Base-by-base conservation (phyloP, 2,329 filamentous ascomycete genomes). In the Tolypocladium tropicale region DNA sequence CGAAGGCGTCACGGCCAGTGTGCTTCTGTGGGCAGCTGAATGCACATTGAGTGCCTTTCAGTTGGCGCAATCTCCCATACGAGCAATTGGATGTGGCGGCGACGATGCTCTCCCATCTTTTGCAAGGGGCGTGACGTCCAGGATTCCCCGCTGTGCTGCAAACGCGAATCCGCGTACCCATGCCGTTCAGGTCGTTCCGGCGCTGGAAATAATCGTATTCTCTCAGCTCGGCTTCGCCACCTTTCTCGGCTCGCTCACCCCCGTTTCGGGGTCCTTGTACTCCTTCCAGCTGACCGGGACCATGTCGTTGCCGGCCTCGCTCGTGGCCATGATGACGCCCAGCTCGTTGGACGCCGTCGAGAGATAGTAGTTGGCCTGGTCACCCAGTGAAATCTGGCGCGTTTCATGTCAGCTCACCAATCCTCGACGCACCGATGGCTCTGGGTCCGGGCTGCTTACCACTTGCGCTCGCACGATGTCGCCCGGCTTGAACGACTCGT, bases 331-430 rank as follows among this genome's bases (percentile, higher is more conserved):
- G 41, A 99, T 89, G 57, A 97, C 93, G 2, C 94, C 94, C 43
- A 95, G 78, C 68, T 95, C 89, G 71, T 99, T 97, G 62, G 84
- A 84, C 32, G 91, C 90, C 1, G 94, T 99, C 30, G 86, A 89
- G n/a, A 95, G 80, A 70, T 96, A 99, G 70, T 97, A 99, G 65
- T 90, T 95, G 53, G 88, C 85, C 74, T 97, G 92, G 68, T 99
- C 94, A 39, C 94, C 94, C 16, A 97, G 74, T 9, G 89, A 94
- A 57, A 95, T 94, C 85, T 88, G 53, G 11, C 21, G 6, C 1
- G 25, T 14, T 28, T 2, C 25, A 32, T 11, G 46, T 49, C 46
- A 49, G 46, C n/a, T 30, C 3, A 10, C 25, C 11, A 11, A 4
- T 25, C 25, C 12, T 10, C 14, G 7, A 14, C 14, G 43, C 25